Percentiles rank a stretch among this genome's conserved stretches.
These are phyloP conservation scores for Pseudohyphozyma bogoriensis DNA, from an alignment of 768 basidiomycete species.

Conservation along the genomic window DNA sequence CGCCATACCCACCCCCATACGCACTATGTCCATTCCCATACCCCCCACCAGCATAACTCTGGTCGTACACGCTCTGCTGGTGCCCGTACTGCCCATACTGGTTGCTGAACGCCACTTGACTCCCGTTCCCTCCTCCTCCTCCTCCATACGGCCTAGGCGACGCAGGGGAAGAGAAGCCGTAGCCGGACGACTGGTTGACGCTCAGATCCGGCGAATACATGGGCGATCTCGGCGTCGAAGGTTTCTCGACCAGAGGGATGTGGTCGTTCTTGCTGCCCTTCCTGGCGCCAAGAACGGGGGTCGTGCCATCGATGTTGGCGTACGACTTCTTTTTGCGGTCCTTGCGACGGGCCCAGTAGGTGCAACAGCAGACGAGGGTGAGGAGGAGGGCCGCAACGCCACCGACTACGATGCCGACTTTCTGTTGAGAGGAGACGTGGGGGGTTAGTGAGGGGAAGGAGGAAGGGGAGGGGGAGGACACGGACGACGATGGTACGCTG, in stretches of 20 bases:
- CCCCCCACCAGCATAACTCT: too few species aligned
- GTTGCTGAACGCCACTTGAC: too few species aligned
- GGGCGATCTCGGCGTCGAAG: background rate
- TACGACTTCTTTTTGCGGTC: constrained; percentile 1
- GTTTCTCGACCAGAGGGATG: background rate
- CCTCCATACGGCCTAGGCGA: too few species aligned
- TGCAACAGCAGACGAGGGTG: constrained; percentile 19
- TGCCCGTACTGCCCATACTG: too few species aligned
- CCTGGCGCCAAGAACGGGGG: background rate
- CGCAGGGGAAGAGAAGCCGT: too few species aligned
- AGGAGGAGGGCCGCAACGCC: constrained; percentile 17
- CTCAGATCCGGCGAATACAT: too few species aligned
- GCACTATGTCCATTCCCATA: too few species aligned
- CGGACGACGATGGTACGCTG: constrained; percentile 10
- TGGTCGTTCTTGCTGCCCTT: background rate
- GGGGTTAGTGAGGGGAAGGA: background rate
- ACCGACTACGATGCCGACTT: constrained; percentile 23
- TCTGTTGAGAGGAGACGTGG: background rate
- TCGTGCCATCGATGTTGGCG: background rate
- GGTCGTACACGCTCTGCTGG: too few species aligned
- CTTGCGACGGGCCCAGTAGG: constrained; percentile 11
- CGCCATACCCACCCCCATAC: too few species aligned
- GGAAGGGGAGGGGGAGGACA: background rate
- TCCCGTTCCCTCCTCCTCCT: too few species aligned
- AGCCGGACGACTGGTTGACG: too few species aligned